Evolutionary conservation across 2,329 filamentous ascomycete species (phyloP).

Genomic region (Pseudogymnoascus sp.): DNA sequence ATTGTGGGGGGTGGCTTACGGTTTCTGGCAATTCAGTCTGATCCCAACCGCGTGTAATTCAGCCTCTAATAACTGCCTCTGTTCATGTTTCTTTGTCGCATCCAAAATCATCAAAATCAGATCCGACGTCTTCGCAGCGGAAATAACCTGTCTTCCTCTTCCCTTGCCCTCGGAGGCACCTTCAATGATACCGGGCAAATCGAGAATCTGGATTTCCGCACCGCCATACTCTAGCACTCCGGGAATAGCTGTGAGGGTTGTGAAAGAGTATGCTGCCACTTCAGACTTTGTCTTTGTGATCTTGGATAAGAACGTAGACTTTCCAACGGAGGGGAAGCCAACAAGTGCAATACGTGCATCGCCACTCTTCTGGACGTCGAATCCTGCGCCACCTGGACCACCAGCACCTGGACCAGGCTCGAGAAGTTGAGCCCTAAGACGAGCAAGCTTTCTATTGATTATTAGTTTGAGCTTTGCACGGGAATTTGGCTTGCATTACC

Average conservation of each 20-base stretch:
- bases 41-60: slow-evolving; percentile 95
- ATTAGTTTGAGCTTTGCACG: neutral
- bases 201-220: slow-evolving; percentile 94
- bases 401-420: slow-evolving; percentile 79
- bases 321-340: slow-evolving; percentile 97
- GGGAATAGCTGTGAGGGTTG: slow-evolving; percentile 92
- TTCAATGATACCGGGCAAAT: slow-evolving; percentile 97
- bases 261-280: slow-evolving; percentile 94
- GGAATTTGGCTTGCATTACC: slow-evolving; percentile 48
- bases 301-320: slow-evolving; percentile 97
- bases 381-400: slow-evolving; percentile 72
- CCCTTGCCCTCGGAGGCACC: slow-evolving; percentile 94
- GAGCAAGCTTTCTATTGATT: slow-evolving; percentile 74
- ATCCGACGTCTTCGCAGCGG: slow-evolving; percentile 95
- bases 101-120: slow-evolving; percentile 95
- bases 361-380: slow-evolving; percentile 91
- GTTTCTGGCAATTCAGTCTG: slow-evolving; percentile 80
- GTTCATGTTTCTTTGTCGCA: slow-evolving; percentile 92
- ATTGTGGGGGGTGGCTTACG: slow-evolving; percentile 46
- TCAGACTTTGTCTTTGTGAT: slow-evolving; percentile 97
- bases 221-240: slow-evolving; percentile 96
- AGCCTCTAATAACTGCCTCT: slow-evolving; percentile 79
- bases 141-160: slow-evolving; percentile 91
- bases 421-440: slow-evolving; percentile 85
- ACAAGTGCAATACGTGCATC: slow-evolving; percentile 96